Base-by-base conservation (phyloP, 2,329 filamentous ascomycete species). In the Colletotrichum sp. region DNA sequence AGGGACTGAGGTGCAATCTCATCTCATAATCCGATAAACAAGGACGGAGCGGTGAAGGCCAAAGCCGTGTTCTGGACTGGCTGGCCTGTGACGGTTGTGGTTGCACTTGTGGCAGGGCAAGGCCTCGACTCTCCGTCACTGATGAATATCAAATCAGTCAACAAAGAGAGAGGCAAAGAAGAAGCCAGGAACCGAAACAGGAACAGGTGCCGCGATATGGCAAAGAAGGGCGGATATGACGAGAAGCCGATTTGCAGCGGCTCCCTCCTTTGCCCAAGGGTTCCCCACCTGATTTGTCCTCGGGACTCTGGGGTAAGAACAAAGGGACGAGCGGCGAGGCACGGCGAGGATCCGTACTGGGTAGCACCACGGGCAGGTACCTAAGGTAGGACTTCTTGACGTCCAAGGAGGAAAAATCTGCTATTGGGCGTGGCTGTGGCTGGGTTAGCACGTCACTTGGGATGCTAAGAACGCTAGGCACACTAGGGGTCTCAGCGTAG, bases 291-390 rank as follows among this genome's bases (percentile, higher is more conserved):
- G 16, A 32, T 13, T 24, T 36, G 18, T 60, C n/a, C 39, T 49
- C 18, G 60, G 60, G 26, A 66, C 67, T 75, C 67, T 75, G 67
- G 67, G 63, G 73, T 64, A 65, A 65, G 73, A 68, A 76, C 73
- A 76, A 76, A 73, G 73, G 62, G 28, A 49, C 39, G 16, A 39
- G 65, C 44, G 36, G 30, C n/a, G 52, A 44, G 63, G 18, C 64
- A 52, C 32, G 71, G 30, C 32, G n/a, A 36, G 60, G 24, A 62
- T n/a, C 26, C 34, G 34, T 36, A 16, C 34, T 36, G 34, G 34
- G 34, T 36, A 36, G 34, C 34, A 36, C 34, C 4, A 16, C 8
- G 34, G 34, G 30, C 30, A 32, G 10, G 34, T 36, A 30, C 28
- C 28, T 30, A 3, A 36, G 34, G 34, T 36, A 4, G 34, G 34